Evolutionary conservation across 78 protist species (phyloP).

Genomic region (Polysphondylium violaceum): DNA sequence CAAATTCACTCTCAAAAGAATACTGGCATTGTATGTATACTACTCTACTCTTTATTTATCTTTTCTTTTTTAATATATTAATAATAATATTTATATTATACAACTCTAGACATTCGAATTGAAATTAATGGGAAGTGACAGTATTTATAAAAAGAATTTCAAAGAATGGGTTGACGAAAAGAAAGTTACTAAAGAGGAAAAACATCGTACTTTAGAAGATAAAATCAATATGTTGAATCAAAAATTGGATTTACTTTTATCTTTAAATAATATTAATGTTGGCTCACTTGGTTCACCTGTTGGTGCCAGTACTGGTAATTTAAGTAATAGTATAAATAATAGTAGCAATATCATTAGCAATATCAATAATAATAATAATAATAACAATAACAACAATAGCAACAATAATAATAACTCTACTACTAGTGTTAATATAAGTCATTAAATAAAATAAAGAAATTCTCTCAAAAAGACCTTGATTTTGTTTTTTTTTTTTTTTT

Average conservation of each 20-base stretch:
- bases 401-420: slow-evolving; percentile 1
- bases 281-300: background rate
- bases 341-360: background rate
- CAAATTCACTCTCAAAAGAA: slow-evolving; percentile 3
- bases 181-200: background rate
- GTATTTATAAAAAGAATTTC: background rate
- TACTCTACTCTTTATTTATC: background rate
- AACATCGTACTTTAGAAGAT: background rate
- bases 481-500: too few species aligned
- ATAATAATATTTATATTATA: background rate
- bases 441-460: too few species aligned
- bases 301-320: too few species aligned
- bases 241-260: slow-evolving; percentile 40
- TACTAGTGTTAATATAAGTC: background rate
- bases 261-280: background rate
- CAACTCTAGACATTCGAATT: slow-evolving; percentile 17
- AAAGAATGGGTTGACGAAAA: slow-evolving; percentile 29
- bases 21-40: slow-evolving; percentile 35
- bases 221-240: background rate
- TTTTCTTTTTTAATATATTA: too few species aligned
- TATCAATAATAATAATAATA: background rate
- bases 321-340: too few species aligned
- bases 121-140: slow-evolving; percentile 43
- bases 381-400: background rate
- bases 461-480: too few species aligned